These are phyloP conservation scores for Colletotrichum eleusines DNA, from an alignment of 2,329 filamentous ascomycete genomes.

Conservation along the genomic window DNA sequence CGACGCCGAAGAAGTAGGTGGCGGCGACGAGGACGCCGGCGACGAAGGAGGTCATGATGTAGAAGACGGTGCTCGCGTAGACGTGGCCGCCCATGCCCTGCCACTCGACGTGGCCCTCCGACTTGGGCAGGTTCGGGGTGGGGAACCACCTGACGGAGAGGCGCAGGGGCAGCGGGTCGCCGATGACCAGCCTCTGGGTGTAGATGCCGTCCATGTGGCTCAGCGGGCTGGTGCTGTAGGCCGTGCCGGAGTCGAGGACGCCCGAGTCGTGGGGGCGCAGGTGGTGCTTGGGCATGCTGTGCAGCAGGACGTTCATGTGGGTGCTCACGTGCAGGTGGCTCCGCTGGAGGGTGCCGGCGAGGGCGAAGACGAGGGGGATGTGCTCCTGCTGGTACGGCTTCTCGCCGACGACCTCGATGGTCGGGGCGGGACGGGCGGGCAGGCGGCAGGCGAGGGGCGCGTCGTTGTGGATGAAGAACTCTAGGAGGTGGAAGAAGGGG, in stretches of 20 bases:
- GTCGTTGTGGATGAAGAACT: slow-evolving; percentile 98
- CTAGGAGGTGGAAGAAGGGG: slow-evolving; percentile 87
- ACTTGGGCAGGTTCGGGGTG: slow-evolving; percentile 75
- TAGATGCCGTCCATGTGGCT: slow-evolving; percentile 67
- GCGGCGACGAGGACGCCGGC: slow-evolving; percentile 66
- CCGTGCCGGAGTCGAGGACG: slow-evolving; percentile 87
- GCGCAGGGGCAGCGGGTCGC: slow-evolving; percentile 82
- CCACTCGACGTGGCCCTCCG: slow-evolving; percentile 75
- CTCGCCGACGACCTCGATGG: slow-evolving; percentile 67
- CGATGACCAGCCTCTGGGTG: slow-evolving; percentile 81
- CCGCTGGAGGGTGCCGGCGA: slow-evolving; percentile 89
- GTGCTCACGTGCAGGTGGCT: slow-evolving; percentile 93
- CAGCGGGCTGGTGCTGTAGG: slow-evolving; percentile 84
- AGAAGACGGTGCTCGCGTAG: slow-evolving; percentile 73
- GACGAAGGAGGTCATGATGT: slow-evolving; percentile 69
- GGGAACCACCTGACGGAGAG: slow-evolving; percentile 92
- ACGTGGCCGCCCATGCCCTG: slow-evolving; percentile 73
- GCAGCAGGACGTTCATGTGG: slow-evolving; percentile 89
- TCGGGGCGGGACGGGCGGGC: slow-evolving; percentile 76
- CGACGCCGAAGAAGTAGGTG: slow-evolving; percentile 71
- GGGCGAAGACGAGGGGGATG: slow-evolving; percentile 87
- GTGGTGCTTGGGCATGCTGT: slow-evolving; percentile 73
- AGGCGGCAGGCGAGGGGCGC: slow-evolving; percentile 92
- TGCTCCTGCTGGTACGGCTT: slow-evolving; percentile 67
- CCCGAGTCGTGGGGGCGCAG: slow-evolving; percentile 75